Base-by-base conservation (phyloP, 805 yeast species). In the Nakazawaea ishiwadae region DNA sequence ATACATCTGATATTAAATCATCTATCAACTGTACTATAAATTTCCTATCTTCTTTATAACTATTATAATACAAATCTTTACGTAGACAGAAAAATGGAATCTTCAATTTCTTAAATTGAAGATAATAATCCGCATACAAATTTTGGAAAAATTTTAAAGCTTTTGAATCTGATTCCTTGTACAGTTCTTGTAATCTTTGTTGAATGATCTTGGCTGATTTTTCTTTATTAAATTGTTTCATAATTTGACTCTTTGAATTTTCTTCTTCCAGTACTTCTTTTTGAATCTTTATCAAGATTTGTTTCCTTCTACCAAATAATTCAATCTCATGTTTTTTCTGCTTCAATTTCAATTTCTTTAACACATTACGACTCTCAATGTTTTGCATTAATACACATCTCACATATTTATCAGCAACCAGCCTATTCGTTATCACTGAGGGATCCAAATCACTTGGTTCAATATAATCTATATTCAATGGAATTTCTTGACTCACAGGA, bases 21-120 rank as follows among this genome's bases (percentile, higher is more conserved):
- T 29, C 41, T 11, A 44, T 18, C 18, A 44, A 21, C 10, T 41
- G 31, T 3, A 35, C 31, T 8, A 44, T 17, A 30, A n/a, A 44
- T 23, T 26, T 44, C 28, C 48, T 34, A 31, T 44, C 45, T 4
- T 33, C 27, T 20, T 37, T 40, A 12, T 35, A 30, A 20, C 24
- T 31, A 9, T 23, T 29, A 26, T 33, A 30, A 12, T 38, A 29
- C 33, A 40, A 37, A 15, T 41, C 39, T 17, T 34, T 39, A 10
- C 33, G 17, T 14, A 37, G 38, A 34, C 48, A 44, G 19, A 44
- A 44, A 15, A 37, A 44, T 7, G 48, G 48, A 23, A 44, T 32
- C 24, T 37, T 34, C 37, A 44, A 23, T 20, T 42, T 28, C 11
- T 26, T 15, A n/a, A 44, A 37, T 18, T 21, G 29, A 8, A 11